phyloP scores from a whole-genome alignment of 495 filamentous ascomycete species.

The Rostrohypoxylon terebratum region DNA sequence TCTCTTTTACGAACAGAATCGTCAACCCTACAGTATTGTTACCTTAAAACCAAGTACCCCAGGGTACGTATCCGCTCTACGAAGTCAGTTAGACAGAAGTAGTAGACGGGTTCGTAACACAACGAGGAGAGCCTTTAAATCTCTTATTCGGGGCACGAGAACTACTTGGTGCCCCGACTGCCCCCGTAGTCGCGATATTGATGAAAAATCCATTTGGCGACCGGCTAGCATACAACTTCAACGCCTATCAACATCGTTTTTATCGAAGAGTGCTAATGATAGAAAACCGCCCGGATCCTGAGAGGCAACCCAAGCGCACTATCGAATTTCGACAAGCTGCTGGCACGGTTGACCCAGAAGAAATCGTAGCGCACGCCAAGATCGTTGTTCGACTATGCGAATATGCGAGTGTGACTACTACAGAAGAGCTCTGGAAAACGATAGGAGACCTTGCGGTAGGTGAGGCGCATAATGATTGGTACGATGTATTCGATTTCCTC shows the following conservation, averaged over 20 bases:
- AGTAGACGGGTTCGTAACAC: too few relatives aligned
- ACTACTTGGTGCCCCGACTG: background rate
- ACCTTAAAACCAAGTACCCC: too few relatives aligned
- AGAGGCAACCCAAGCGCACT: constrained; percentile 17
- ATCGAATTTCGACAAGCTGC: constrained; percentile 38
- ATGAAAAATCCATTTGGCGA: background rate
- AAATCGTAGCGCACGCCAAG: constrained; percentile 18
- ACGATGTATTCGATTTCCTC: constrained; percentile 35
- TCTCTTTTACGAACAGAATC: too few relatives aligned
- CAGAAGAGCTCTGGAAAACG: constrained; percentile 1
- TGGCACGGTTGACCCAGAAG: constrained; percentile 26
- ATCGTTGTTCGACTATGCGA: constrained; percentile 16
- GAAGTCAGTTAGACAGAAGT: too few relatives aligned
- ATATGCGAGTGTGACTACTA: background rate
- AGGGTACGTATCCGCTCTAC: too few relatives aligned
- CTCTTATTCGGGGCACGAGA: background rate
- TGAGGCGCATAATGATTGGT: constrained; percentile 16
- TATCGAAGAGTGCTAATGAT: background rate
- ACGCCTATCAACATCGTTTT: background rate
- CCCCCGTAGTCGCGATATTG: background rate
- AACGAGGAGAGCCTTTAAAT: background rate
- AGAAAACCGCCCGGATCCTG: background rate
- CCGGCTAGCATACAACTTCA: constrained; percentile 29
- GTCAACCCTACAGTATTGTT: too few relatives aligned
- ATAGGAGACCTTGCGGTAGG: constrained; percentile 3